Evolutionary conservation across 2,329 filamentous ascomycete genomes (phyloP).

Genomic region (Sordariomycetes sp.): DNA sequence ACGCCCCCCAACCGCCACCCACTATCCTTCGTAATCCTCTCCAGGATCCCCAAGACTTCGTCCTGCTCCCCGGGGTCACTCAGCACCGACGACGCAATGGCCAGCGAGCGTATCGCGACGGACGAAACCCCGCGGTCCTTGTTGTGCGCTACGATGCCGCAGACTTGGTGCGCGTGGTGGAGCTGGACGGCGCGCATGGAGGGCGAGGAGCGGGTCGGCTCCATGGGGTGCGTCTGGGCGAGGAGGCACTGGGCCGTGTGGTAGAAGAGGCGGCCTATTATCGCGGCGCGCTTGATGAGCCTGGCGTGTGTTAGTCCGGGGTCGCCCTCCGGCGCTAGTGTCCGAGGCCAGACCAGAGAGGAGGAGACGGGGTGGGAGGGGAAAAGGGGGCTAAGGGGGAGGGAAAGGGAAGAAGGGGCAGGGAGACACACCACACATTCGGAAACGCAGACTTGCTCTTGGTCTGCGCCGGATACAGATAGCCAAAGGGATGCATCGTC

Average conservation of each 20-base stretch:
- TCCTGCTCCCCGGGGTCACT: conserved; percentile 58
- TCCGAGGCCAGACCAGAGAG: too few species aligned
- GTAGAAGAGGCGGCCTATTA: conserved; percentile 76
- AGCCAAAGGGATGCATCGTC: conserved; percentile 79
- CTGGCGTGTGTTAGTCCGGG: conserved; percentile 24
- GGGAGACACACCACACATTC: conserved; percentile 59
- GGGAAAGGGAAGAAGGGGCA: too few species aligned
- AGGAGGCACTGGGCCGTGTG: conserved; percentile 77
- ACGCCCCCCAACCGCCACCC: conserved; percentile 67
- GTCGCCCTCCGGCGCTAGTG: too few species aligned
- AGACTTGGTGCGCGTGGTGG: conserved; percentile 71
- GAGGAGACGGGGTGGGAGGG: neutral
- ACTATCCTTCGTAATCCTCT: conserved; percentile 60
- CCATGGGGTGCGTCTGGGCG: conserved; percentile 63
- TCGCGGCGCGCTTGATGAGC: conserved; percentile 71
- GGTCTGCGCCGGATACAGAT: conserved; percentile 55
- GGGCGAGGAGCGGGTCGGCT: conserved; percentile 39
- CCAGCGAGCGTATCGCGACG: conserved; percentile 66
- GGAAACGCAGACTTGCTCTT: conserved; percentile 65
- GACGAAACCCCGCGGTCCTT: conserved; percentile 69
- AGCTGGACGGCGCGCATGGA: conserved; percentile 60
- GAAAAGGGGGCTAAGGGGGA: neutral
- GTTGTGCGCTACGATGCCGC: conserved; percentile 76
- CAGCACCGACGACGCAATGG: conserved; percentile 64
- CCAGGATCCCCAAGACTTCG: conserved; percentile 67